A percentile compares a stretch with the other conserved stretches of the same genome.
Conservation (phyloP, 768 basidiomycete species). For the Boletus rubescentipes region DNA sequence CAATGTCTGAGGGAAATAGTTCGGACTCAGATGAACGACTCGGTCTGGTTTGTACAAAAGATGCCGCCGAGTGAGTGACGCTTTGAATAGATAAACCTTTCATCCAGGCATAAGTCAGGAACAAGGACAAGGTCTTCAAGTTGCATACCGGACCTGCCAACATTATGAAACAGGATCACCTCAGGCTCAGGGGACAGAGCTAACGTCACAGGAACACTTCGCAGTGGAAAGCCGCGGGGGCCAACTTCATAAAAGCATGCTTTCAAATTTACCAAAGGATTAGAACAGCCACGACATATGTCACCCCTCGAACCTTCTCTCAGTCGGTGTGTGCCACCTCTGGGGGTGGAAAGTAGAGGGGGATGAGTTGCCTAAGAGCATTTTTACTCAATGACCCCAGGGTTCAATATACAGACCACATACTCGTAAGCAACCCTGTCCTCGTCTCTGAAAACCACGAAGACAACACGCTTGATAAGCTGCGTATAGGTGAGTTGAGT, state of each 20-base stretch:
- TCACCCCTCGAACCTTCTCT: background rate
- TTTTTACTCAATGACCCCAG: background rate
- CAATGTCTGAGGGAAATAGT: too few species aligned
- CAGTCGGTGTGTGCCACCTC: background rate
- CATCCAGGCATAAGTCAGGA: background rate
- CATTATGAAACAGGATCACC: background rate
- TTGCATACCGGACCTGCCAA: background rate
- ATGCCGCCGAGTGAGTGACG: background rate
- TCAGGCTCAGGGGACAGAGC: background rate
- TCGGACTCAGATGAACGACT: too few species aligned
- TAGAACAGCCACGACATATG: background rate
- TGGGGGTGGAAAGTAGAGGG: constrained; percentile 58
- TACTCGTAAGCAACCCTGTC: constrained; percentile 69
- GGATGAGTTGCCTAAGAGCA: constrained; percentile 45
- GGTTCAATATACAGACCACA: constrained; percentile 24
- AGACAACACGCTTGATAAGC: constrained; percentile 77
- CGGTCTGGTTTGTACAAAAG: too few species aligned
- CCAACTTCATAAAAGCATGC: too few species aligned
- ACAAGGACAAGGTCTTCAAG: too few species aligned
- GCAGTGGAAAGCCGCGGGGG: background rate
- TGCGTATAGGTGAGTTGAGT: constrained; percentile 20
- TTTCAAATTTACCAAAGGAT: too few species aligned
- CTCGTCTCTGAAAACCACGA: constrained; percentile 66
- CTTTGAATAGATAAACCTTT: background rate
- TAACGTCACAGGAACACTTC: background rate